Conservation (phyloP, 495 filamentous ascomycete genomes). For the Hyaloscypha finlandica region DNA sequence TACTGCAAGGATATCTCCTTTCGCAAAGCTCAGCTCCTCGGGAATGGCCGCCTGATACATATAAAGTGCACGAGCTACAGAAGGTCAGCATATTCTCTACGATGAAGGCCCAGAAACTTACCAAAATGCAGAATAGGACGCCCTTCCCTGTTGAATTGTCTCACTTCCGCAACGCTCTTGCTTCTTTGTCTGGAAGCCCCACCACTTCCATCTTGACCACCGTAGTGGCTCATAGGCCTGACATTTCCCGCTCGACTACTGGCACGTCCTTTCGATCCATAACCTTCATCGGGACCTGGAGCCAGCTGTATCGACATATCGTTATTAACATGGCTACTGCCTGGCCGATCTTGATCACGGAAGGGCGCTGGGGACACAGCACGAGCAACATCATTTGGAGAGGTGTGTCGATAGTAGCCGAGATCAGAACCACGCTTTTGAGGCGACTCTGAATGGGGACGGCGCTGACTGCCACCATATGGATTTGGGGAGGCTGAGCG, state of each 20-base stretch:
- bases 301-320: constrained; percentile 76
- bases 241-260: constrained; percentile 41
- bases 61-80: constrained; percentile 87
- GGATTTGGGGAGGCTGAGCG: constrained; percentile 54
- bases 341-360: constrained; percentile 60
- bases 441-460: constrained; percentile 32
- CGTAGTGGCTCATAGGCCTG: constrained; percentile 63
- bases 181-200: constrained; percentile 63
- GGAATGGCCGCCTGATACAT: constrained; percentile 92
- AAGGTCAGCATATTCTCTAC: constrained; percentile 27
- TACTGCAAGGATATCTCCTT: constrained; percentile 91
- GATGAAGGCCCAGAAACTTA: constrained; percentile 49
- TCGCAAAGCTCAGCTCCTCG: constrained; percentile 89
- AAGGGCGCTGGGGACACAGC: constrained; percentile 61
- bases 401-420: constrained; percentile 58
- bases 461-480: constrained; percentile 47
- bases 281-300: constrained; percentile 48
- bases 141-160: constrained; percentile 83
- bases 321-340: constrained; percentile 54
- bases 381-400: constrained; percentile 54
- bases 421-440: constrained; percentile 58
- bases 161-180: constrained; percentile 74
- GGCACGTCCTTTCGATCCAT: constrained; percentile 50
- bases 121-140: constrained; percentile 88
- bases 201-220: constrained; percentile 42